Evolutionary conservation across 176 grass and related monocot genomes (phyloP).

Genomic region (Puya raimondii): DNA sequence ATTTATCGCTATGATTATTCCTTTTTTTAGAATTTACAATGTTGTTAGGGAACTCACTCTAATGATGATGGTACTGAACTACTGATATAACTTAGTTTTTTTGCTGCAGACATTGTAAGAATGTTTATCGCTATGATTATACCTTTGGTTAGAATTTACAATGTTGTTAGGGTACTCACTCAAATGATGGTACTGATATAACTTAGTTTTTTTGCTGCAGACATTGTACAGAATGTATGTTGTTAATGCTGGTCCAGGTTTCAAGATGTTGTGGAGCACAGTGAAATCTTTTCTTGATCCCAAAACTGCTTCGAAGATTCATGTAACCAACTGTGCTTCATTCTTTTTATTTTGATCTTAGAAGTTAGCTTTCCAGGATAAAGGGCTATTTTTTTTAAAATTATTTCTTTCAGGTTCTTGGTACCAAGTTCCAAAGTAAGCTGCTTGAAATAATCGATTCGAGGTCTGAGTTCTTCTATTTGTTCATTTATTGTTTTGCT

Average conservation of each 20-base stretch:
- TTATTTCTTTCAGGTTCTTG: constrained; percentile 66
- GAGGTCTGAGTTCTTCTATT: constrained; percentile 35
- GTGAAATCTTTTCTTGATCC: constrained; percentile 98
- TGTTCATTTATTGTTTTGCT: constrained; percentile 13
- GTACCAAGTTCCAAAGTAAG: constrained; percentile 74
- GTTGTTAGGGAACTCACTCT: no score
- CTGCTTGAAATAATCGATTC: constrained; percentile 83
- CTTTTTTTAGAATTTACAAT: not conserved
- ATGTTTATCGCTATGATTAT: not conserved
- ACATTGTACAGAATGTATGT: constrained; percentile 67
- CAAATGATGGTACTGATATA: not conserved
- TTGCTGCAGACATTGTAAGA: not conserved
- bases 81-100: not conserved
- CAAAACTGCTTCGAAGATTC: constrained; percentile 88
- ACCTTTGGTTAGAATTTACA: not conserved
- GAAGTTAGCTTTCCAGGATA: constrained; percentile 3
- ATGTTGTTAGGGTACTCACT: not conserved
- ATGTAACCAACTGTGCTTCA: constrained; percentile 32
- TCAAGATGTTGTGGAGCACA: constrained; percentile 83
- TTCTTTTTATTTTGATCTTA: constrained; percentile 7
- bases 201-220: constrained; percentile 27
- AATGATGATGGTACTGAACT: no score
- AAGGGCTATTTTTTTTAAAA: not conserved
- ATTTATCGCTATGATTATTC: not conserved
- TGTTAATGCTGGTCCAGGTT: constrained; percentile 90